Conservation (phyloP, 768 basidiomycete genomes). For the Rubroboletus satanas region DNA sequence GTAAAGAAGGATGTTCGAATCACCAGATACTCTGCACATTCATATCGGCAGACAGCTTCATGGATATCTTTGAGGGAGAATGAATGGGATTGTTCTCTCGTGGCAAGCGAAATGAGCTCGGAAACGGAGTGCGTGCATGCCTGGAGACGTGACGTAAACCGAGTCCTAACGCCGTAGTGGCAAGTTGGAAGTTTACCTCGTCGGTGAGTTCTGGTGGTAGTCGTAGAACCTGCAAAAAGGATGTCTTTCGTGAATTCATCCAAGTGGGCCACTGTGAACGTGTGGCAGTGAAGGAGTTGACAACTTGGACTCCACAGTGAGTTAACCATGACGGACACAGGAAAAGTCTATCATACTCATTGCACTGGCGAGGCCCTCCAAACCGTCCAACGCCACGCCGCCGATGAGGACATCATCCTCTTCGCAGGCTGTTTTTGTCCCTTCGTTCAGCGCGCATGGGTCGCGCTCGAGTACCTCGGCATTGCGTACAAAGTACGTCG, state of each 20-base stretch:
- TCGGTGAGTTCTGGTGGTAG: slow-evolving; percentile 22
- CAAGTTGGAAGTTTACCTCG: slow-evolving; percentile 14
- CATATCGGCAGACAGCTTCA: slow-evolving; percentile 12
- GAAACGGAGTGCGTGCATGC: slow-evolving; percentile 15
- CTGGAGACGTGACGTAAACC: slow-evolving; percentile 3
- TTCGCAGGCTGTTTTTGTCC: slow-evolving; percentile 77
- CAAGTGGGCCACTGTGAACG: no score
- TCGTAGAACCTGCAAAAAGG: slow-evolving; percentile 17
- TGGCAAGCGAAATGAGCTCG: slow-evolving; percentile 20
- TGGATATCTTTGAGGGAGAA: slow-evolving; percentile 19
- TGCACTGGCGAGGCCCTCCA: slow-evolving; percentile 51
- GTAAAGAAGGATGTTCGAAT: neutral
- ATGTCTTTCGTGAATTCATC: slow-evolving; percentile 8
- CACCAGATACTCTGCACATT: slow-evolving; percentile 19
- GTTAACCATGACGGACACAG: slow-evolving; percentile 32
- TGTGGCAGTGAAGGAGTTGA: neutral
- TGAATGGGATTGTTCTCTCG: neutral
- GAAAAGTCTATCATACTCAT: slow-evolving; percentile 37
- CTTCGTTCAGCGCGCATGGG: slow-evolving; percentile 81
- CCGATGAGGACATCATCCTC: slow-evolving; percentile 54
- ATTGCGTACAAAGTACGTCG: slow-evolving; percentile 63
- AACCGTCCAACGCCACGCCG: slow-evolving; percentile 49
- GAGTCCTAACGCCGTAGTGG: neutral
- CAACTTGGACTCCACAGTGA: no score
- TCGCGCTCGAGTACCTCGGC: slow-evolving; percentile 62